Evolutionary conservation across 2,329 filamentous ascomycete species (phyloP), one percentile per base, ranked within the genome.

Genomic region (Cladorrhinum sp.): DNA sequence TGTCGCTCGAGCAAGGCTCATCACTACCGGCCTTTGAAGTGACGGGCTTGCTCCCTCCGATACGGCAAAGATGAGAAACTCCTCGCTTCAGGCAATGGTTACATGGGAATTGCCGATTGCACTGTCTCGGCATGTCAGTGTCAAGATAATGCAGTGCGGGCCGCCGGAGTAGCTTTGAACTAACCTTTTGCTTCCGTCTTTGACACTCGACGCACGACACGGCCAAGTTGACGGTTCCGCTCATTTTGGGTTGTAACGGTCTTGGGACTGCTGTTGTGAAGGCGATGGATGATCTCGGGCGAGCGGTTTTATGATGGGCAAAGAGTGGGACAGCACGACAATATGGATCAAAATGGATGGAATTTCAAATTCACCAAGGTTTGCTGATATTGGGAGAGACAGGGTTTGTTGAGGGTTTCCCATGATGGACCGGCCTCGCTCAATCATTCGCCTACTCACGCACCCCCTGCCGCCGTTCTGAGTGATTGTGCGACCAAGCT

Each of bases 61-160:
- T 81, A 58, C 77, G 75, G 66, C 79, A 82, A 2, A 80, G 68
- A 70, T 81, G 79, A 30, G 79, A 74, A 1, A 81, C 77, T 60
- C 76, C 77, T 64, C 79, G 72, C 30, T 76, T 70, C 63, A 77
- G 74, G 64, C 79, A 82, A 64, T 81, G 78, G 62, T 80, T 79
- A 66, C 80, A 82, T 2, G 79, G 79, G 75, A 80, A 82, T 66
- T 79, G 73, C 33, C 77, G 75, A 62, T 75, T 79, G 65, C 80
- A 82, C 79, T 81, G 66, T 52, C 46, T 42, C 20, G 21, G 28
- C 33, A 26, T 52, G 30, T 42, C 46, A 58, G 28, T 20, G 36
- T 62, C 54, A 3, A 39, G 39, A 12, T 33, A 54, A 55, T 59
- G 48, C 59, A 39, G 54, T 59, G 39, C 12, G 51, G 30, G 20